These are phyloP conservation scores for Prunus davidiana DNA, from an alignment of 306 rosid genomes.

Conservation along the genomic window DNA sequence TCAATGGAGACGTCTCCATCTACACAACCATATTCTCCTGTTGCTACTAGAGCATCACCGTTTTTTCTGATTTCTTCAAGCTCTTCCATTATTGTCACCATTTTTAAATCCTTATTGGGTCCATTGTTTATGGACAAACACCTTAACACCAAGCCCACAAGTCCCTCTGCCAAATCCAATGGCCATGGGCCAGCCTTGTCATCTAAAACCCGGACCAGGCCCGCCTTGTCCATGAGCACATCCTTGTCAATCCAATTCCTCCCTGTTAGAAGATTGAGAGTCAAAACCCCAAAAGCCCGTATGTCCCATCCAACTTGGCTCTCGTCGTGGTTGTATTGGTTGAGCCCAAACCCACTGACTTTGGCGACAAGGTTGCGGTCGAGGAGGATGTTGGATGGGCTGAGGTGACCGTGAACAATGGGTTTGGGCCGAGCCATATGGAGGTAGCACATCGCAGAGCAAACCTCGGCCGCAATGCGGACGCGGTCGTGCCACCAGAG, in stretches of 20 bases:
- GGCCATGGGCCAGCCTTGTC: slow-evolving; percentile 70
- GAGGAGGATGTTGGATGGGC: slow-evolving; percentile 51
- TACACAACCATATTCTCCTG: slow-evolving; percentile 15
- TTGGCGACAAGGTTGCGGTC: slow-evolving; percentile 64
- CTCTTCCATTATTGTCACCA: slow-evolving; percentile 44
- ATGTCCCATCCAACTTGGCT: slow-evolving; percentile 35
- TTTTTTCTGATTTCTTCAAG: slow-evolving; percentile 53
- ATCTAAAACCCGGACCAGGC: slow-evolving; percentile 40
- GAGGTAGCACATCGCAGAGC: slow-evolving; percentile 54
- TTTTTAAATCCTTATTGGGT: slow-evolving; percentile 24
- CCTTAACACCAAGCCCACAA: slow-evolving; percentile 41
- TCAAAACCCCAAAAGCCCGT: slow-evolving; percentile 45
- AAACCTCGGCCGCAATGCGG: slow-evolving; percentile 50
- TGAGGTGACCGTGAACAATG: slow-evolving; percentile 41
- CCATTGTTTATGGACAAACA: slow-evolving; percentile 33
- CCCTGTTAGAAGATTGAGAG: slow-evolving; percentile 48
- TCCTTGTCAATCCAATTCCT: slow-evolving; percentile 49
- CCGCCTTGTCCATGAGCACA: slow-evolving; percentile 22
- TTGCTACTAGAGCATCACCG: slow-evolving; percentile 40
- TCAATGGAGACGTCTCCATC: slow-evolving; percentile 31
- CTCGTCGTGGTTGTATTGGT: not conserved
- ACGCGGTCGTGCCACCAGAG: slow-evolving; percentile 53
- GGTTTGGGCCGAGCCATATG: slow-evolving; percentile 42
- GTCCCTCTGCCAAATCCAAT: slow-evolving; percentile 42
- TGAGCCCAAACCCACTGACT: slow-evolving; percentile 48